Evolutionary conservation across 2,329 filamentous ascomycete genomes (phyloP).

Genomic region (Phaeomoniella chlamydospora): DNA sequence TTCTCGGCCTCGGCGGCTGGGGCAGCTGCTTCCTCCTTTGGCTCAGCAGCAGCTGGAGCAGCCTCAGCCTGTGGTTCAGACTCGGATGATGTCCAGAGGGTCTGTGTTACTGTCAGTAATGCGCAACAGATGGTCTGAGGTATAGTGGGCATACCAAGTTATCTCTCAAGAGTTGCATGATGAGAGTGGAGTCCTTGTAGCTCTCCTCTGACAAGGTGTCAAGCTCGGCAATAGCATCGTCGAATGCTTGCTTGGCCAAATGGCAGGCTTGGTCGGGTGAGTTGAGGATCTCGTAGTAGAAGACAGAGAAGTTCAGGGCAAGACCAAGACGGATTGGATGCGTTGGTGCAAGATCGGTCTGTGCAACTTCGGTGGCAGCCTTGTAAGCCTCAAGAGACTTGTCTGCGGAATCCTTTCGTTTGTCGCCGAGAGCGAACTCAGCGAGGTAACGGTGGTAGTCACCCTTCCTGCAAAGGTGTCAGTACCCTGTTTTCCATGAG

Average conservation of each 20-base stretch:
- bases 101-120: slow-evolving; percentile 40
- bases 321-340: slow-evolving; percentile 88
- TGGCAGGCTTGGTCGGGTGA: slow-evolving; percentile 96
- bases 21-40: slow-evolving; percentile 10
- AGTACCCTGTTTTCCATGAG: no score
- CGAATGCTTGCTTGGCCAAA: slow-evolving; percentile 88
- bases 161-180: slow-evolving; percentile 97
- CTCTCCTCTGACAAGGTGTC: slow-evolving; percentile 96
- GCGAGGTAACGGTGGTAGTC: slow-evolving; percentile 98
- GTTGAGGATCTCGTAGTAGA: slow-evolving; percentile 99
- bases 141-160: slow-evolving; percentile 57
- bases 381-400: slow-evolving; percentile 97
- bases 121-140: slow-evolving; percentile 1
- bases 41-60: slow-evolving; percentile 14
- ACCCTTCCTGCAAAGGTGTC: slow-evolving; percentile 61
- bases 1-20: slow-evolving; percentile 9
- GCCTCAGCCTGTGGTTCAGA: slow-evolving; percentile 59
- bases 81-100: slow-evolving; percentile 98
- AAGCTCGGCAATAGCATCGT: slow-evolving; percentile 95
- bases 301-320: slow-evolving; percentile 92
- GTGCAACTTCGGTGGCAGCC: slow-evolving; percentile 75
- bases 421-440: slow-evolving; percentile 88
- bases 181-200: slow-evolving; percentile 98
- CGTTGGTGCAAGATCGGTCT: slow-evolving; percentile 77
- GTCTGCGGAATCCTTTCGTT: slow-evolving; percentile 87